Conservation (phyloP, 768 basidiomycete genomes). For the Suillus brevipes region DNA sequence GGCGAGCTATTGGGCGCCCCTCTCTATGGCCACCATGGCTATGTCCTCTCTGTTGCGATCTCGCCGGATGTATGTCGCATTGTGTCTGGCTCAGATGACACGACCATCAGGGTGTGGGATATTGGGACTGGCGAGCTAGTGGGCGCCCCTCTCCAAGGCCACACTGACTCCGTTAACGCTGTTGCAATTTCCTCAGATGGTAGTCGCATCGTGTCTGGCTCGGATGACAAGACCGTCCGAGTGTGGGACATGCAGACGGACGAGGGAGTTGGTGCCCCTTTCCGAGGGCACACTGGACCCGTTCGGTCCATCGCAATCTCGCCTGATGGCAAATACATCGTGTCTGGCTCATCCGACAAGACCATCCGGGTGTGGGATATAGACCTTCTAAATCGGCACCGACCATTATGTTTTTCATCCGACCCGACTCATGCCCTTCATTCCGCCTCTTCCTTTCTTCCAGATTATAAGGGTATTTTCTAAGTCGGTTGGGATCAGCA, state of each 20-base stretch:
- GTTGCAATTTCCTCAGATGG: background rate
- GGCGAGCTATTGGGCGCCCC: background rate
- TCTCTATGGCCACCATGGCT: background rate
- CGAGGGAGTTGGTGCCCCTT: background rate
- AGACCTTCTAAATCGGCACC: too few species aligned
- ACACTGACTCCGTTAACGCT: background rate
- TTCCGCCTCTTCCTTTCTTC: background rate
- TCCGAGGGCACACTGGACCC: slow-evolving; percentile 2
- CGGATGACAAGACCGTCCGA: background rate
- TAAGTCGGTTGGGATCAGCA: too few species aligned
- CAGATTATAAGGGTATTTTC: background rate
- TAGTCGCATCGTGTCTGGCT: background rate
- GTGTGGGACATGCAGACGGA: slow-evolving; percentile 2
- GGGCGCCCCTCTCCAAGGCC: background rate
- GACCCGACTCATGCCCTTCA: background rate
- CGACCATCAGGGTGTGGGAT: background rate
- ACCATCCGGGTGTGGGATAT: slow-evolving; percentile 6
- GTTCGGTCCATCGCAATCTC: slow-evolving; percentile 17
- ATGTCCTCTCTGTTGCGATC: background rate
- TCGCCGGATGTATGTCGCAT: background rate
- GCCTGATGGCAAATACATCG: background rate
- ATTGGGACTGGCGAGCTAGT: background rate
- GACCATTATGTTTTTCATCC: background rate
- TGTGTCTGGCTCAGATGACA: background rate
- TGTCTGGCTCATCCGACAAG: background rate